phyloP scores from a whole-genome alignment of 257 asterid genomes.

The Petunia axillaris region DNA sequence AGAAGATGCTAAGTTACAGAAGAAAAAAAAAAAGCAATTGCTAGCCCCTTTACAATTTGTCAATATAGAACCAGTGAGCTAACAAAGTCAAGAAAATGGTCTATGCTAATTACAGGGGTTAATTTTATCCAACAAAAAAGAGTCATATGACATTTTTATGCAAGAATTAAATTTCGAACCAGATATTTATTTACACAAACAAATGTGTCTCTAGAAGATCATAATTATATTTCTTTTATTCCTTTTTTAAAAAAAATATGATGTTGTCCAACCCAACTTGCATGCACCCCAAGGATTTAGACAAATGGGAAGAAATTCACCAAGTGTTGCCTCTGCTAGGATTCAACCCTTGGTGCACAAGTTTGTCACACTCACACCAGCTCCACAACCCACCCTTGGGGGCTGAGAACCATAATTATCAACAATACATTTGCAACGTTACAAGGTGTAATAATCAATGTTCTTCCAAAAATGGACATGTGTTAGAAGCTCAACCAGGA shows the following conservation, averaged over 20 bases:
- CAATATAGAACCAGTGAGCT: too few species aligned
- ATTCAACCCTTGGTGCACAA: not conserved
- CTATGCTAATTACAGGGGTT: too few species aligned
- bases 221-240: not conserved
- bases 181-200: not conserved
- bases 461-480: constrained; percentile 3
- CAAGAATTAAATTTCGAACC: not conserved
- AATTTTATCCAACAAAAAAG: too few species aligned
- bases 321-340: not conserved
- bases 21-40: too few species aligned
- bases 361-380: not conserved
- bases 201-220: not conserved
- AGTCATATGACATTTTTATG: not conserved
- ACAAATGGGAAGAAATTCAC: not conserved
- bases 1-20: too few species aligned
- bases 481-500: not conserved
- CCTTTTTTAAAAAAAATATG: not conserved
- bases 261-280: not conserved
- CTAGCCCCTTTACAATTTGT: too few species aligned
- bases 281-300: not conserved
- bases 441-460: not conserved
- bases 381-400: not conserved
- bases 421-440: not conserved
- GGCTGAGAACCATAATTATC: constrained; percentile 3
- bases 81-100: too few species aligned